Percentiles rank a stretch among this genome's conserved stretches.
These are phyloP conservation scores for Cladosporium velox DNA, from an alignment of 2,329 filamentous ascomycete species.

Conservation along the genomic window DNA sequence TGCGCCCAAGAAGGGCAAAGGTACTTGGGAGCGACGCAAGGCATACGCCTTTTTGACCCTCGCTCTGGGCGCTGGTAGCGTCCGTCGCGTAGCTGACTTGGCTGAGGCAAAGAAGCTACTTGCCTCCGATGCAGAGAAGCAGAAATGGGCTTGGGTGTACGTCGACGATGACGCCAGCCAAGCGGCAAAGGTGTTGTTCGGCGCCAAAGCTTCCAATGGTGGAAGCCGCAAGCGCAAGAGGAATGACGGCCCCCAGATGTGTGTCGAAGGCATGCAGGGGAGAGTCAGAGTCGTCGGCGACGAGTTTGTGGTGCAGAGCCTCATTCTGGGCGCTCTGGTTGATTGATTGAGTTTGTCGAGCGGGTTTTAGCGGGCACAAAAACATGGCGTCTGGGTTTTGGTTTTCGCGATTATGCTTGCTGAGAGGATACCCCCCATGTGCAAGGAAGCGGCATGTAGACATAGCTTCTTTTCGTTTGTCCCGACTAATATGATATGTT, in stretches of 20 bases:
- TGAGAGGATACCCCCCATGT: slow-evolving; percentile 4
- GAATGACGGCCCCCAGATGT: slow-evolving; percentile 21
- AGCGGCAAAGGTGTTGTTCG: slow-evolving; percentile 55
- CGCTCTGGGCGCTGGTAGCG: slow-evolving; percentile 69
- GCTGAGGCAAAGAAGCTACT: slow-evolving; percentile 65
- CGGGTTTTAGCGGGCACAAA: neutral
- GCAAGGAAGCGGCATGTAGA: slow-evolving; percentile 5
- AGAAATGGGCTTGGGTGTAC: slow-evolving; percentile 75
- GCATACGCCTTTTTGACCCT: slow-evolving; percentile 79
- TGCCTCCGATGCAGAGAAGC: slow-evolving; percentile 51
- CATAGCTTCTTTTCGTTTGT: slow-evolving; percentile 5
- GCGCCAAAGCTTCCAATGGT: slow-evolving; percentile 26
- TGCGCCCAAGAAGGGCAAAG: slow-evolving; percentile 57
- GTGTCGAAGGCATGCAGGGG: slow-evolving; percentile 38
- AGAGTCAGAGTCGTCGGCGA: slow-evolving; percentile 71
- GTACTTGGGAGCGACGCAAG: slow-evolving; percentile 60
- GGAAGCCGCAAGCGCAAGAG: slow-evolving; percentile 42
- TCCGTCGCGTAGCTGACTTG: slow-evolving; percentile 67
- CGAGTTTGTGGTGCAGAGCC: slow-evolving; percentile 87
- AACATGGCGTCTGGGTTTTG: slow-evolving; percentile 5
- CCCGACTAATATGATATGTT: neutral
- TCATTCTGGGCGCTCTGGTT: slow-evolving; percentile 80
- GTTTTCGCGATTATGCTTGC: neutral
- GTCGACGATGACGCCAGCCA: slow-evolving; percentile 66
- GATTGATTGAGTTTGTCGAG: slow-evolving; percentile 43